These are phyloP conservation scores for Carex arenaria DNA, from an alignment of 202 grass and related monocot species.

Conservation along the genomic window DNA sequence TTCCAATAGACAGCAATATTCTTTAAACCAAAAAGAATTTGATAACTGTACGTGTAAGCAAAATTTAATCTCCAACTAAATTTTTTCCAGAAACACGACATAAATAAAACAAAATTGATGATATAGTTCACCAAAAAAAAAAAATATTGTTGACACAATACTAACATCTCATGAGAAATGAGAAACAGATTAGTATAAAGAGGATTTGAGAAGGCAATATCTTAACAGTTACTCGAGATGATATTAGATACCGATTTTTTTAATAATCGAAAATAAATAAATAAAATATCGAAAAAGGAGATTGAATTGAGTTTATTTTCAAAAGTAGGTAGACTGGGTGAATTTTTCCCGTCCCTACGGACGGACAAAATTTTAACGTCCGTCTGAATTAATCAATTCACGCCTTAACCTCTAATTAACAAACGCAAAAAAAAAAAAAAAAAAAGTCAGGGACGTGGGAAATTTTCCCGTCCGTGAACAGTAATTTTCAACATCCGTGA, in stretches of 20 bases:
- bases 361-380: too few relatives aligned
- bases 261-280: too few relatives aligned
- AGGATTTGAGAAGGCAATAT: slow-evolving; percentile 7
- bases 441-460: too few relatives aligned
- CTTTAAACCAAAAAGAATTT: not conserved
- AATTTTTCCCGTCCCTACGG: too few relatives aligned
- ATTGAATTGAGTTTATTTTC: too few relatives aligned
- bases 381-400: too few relatives aligned
- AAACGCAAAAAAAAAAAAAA: too few relatives aligned
- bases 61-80: not conserved
- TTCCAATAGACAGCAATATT: not conserved
- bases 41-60: not conserved
- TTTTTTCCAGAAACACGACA: not conserved
- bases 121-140: not conserved
- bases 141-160: not conserved
- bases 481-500: too few relatives aligned
- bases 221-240: slow-evolving; percentile 11
- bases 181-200: not conserved
- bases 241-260: not conserved
- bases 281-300: too few relatives aligned
- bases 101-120: not conserved
- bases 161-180: not conserved
- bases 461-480: too few relatives aligned
- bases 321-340: too few relatives aligned
- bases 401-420: too few relatives aligned